Conservation (phyloP, 108 stramenopile species). For the Cyclotella sp. region DNA sequence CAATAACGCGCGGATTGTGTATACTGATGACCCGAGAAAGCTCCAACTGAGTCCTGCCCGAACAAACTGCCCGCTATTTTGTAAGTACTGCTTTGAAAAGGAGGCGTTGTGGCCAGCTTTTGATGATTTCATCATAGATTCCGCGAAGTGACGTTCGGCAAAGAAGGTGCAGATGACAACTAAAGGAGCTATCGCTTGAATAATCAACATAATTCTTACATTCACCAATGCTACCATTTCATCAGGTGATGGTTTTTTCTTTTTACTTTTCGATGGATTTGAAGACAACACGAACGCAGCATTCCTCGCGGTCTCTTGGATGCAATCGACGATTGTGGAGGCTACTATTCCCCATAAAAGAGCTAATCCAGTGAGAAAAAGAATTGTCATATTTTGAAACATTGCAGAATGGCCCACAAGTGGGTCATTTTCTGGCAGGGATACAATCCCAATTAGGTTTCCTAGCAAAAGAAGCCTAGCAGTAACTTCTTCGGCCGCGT, state of each 20-base stretch:
- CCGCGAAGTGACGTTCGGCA: conserved; percentile 24
- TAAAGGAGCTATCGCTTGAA: conserved; percentile 36
- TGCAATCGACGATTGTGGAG: conserved; percentile 28
- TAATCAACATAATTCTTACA: conserved; percentile 40
- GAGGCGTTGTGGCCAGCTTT: conserved; percentile 15
- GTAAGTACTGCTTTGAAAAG: conserved; percentile 39
- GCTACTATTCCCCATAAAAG: conserved; percentile 32
- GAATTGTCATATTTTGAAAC: conserved; percentile 26
- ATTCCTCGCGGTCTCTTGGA: conserved; percentile 47
- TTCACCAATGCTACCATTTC: conserved; percentile 46
- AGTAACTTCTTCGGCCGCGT: conserved; percentile 36
- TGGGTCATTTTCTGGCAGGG: conserved; percentile 8
- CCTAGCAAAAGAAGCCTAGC: conserved; percentile 39
- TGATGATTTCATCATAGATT: conserved; percentile 15
- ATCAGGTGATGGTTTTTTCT: conserved; percentile 24
- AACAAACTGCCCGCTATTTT: conserved; percentile 43
- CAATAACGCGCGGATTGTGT: conserved; percentile 40
- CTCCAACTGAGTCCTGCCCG: conserved; percentile 39
- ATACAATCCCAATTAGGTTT: conserved; percentile 34
- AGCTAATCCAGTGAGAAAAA: conserved; percentile 21
- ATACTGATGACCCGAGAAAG: conserved; percentile 36
- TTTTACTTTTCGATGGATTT: conserved; percentile 25
- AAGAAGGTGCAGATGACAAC: conserved; percentile 43
- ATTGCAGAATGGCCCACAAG: background rate
- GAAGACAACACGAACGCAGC: conserved; percentile 42